Evolutionary conservation across 202 grass and related monocot species (phyloP).

Genomic region (Cymbopogon flexuosus): DNA sequence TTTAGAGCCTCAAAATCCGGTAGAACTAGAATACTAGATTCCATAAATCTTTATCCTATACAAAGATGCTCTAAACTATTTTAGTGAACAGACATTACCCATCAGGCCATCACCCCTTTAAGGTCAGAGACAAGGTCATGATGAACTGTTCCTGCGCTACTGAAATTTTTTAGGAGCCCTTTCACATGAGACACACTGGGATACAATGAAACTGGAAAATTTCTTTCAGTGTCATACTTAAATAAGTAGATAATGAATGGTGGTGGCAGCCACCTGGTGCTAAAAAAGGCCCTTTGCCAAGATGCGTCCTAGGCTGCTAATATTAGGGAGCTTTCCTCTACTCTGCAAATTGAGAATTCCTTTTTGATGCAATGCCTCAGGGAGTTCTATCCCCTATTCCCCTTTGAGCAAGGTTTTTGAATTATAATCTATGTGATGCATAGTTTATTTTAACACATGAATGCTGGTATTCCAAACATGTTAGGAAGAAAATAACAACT

Average conservation of each 20-base stretch:
- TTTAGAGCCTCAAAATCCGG: no score
- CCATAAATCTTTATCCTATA: neutral
- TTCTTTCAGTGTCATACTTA: neutral
- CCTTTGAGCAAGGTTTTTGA: no score
- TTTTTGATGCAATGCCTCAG: no score
- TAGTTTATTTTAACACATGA: neutral
- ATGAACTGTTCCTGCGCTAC: no score
- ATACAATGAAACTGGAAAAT: neutral
- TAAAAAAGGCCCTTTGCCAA: no score
- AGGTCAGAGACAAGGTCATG: neutral
- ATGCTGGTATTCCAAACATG: neutral
- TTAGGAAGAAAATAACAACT: neutral
- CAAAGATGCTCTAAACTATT: neutral
- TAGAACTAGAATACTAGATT: no score
- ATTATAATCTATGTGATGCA: no score
- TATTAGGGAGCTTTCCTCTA: no score
- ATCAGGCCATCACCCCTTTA: neutral
- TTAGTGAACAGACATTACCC: neutral
- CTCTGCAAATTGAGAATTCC: no score
- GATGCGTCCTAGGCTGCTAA: no score
- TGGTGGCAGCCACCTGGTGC: neutral
- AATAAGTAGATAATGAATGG: neutral
- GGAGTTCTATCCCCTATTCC: no score
- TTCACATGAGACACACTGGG: neutral
- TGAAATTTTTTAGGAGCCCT: no score